Evolutionary conservation across 2,329 filamentous ascomycete genomes (phyloP), one percentile per base, ranked within the genome.

Genomic region (Phialophora chinensis): DNA sequence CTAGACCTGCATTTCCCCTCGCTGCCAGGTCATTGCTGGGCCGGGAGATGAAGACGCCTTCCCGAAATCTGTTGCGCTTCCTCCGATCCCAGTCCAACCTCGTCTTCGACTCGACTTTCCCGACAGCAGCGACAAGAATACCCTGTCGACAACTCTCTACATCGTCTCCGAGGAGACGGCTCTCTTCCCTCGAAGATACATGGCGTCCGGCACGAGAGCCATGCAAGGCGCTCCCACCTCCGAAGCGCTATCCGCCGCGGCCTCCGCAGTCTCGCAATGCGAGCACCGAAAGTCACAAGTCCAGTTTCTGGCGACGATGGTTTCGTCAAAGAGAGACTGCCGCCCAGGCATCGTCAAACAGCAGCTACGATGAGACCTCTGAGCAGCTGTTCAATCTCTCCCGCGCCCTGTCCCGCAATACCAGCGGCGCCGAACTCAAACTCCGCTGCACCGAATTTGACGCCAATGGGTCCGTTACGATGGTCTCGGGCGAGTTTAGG

Each of bases 371-470:
- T 14, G 85, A 87, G 69, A 86, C 72, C 12, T 72, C 72, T 14
- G 71, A 88, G 72, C 82, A 85, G 70, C 88, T 90, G 73, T 91
- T 91, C 77, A 89, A 84, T 74, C 83, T 89, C 59, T 89, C 90
- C 50, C 86, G 92, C 50, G 87, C 89, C 53, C 83, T 74, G 11
- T 68, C 68, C 2, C 68, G 72, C 50, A 70, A 66, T 33, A 57
- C 67, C 92, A 55, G 95, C 94, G 79, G 90, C 91, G 2, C 89
- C 90, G 29, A 97, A 77, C 87, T 93, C 33, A 89, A 92, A 66
- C 83, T 99, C 72, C 87, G 95, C 62, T 99, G 95, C 76, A 99
- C 95, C 0, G 95, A 99, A 78, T 91, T 98, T 66, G 93, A 98
- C 74, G 92, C 93, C 77, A 88, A 91, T 74, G 95, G 95, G 49